Evolutionary conservation across 2,329 filamentous ascomycete species (phyloP), one percentile per base, ranked within the genome.

Genomic region (Alternaria gaisen): DNA sequence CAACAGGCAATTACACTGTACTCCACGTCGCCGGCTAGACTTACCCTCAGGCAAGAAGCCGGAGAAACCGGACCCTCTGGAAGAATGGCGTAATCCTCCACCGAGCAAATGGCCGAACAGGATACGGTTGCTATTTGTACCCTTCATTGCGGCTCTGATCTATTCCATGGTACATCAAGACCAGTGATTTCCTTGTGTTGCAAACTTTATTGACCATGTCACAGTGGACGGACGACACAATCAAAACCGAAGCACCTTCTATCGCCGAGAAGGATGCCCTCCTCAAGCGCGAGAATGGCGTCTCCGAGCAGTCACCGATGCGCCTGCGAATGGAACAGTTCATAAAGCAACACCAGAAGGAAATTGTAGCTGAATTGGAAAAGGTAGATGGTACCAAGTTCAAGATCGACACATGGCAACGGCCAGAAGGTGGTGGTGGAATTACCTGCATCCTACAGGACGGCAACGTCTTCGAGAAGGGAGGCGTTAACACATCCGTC

Each of bases 401-500:
- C 83, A 86, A 87, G 61, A 84, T 88, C 61, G 95, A 99, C 81
- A 90, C 90, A 67, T 99, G 95, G 95, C 86, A 88, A 63, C 89
- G 95, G 53, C 90, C 91, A 59, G 90, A 93, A 75, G 95, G 95
- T 55, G 95, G 95, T 42, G 95, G 95, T 57, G 95, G 95, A 67
- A 94, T 94, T 71, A 96, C 93, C 16, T 97, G 94, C 80, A 94
- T 99, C 40, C 84, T 99, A 18, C 95, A 99, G 79, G 93, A 97
- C 67, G 94, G 95, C 69, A 94, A 96, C 64, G 93, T 97, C 52
- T 99, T 99, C 74, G 95, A 99, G 80, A 99, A 99, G 82, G 95
- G 92, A 44, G 95, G 95, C 30, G 93, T 98, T 61, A 97, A 97
- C 75, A 94, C 94, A 74, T 96, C 92, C 58, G 89, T 98, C 63